Conservation (phyloP, 768 basidiomycete species). For the Pulveroboletus sp. region DNA sequence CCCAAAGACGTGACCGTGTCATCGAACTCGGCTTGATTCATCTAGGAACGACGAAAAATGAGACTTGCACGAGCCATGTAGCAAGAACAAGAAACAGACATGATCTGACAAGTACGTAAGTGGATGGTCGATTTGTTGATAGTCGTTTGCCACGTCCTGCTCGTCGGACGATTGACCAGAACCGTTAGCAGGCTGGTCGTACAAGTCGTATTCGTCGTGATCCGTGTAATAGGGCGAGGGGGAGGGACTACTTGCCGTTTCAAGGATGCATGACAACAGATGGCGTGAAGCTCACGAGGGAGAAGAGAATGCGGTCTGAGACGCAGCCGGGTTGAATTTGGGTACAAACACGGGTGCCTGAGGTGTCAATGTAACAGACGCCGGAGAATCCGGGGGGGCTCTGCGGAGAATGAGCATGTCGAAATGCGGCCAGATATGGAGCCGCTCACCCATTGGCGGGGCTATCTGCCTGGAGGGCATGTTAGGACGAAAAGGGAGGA, state of each 20-base stretch:
- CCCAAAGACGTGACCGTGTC: slow-evolving; percentile 21
- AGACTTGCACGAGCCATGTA: not conserved
- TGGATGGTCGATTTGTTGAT: slow-evolving; percentile 21
- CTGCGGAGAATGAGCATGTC: slow-evolving; percentile 20
- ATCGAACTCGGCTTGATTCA: slow-evolving; percentile 31
- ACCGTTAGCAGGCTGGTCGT: slow-evolving; percentile 3
- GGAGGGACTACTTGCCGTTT: slow-evolving; percentile 21
- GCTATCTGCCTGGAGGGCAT: slow-evolving; percentile 16
- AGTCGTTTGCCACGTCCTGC: slow-evolving; percentile 15
- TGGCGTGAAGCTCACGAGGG: slow-evolving; percentile 21
- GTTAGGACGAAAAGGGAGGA: slow-evolving; percentile 12
- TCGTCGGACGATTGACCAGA: slow-evolving; percentile 14
- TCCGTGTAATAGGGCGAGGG: slow-evolving; percentile 27
- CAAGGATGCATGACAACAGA: slow-evolving; percentile 1
- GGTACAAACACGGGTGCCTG: slow-evolving; percentile 83
- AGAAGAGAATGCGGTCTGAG: slow-evolving; percentile 23
- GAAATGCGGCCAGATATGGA: not conserved
- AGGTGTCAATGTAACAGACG: slow-evolving; percentile 42
- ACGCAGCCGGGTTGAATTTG: slow-evolving; percentile 47
- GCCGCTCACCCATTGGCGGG: slow-evolving; percentile 26
- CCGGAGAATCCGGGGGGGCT: slow-evolving; percentile 44
- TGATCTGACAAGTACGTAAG: slow-evolving; percentile 19
- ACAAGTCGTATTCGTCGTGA: slow-evolving; percentile 40
- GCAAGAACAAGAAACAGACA: slow-evolving; percentile 14
- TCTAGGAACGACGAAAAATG: not conserved